Evolutionary conservation across 495 filamentous ascomycete species (phyloP).

Genomic region (Pyrenula aspistea): DNA sequence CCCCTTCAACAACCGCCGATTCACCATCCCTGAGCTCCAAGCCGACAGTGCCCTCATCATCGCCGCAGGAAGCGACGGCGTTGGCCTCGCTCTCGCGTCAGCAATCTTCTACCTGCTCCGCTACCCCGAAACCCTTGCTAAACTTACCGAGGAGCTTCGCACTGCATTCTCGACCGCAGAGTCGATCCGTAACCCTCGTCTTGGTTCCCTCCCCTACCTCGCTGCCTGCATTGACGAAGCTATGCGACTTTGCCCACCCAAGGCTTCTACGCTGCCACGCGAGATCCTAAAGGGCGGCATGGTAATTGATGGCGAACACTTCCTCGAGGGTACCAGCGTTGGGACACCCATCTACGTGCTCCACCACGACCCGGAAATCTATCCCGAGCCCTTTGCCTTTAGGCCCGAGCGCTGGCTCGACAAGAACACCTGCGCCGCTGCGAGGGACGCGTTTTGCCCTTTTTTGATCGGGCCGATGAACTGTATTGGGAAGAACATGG

Average conservation of each 20-base stretch:
- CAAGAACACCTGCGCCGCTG: constrained; percentile 2
- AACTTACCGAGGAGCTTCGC: constrained; percentile 27
- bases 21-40: constrained; percentile 40
- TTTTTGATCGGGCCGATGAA: constrained; percentile 27
- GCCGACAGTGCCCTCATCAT: constrained; percentile 39
- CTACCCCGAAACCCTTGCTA: constrained; percentile 20
- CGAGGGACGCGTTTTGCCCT: constrained; percentile 20
- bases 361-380: constrained; percentile 30
- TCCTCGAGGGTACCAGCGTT: constrained; percentile 25
- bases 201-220: constrained; percentile 32
- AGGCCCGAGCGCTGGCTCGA: constrained; percentile 26
- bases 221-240: constrained; percentile 46
- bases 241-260: constrained; percentile 43
- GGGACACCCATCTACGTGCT: constrained; percentile 30
- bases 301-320: constrained; percentile 24
- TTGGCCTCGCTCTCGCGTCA: constrained; percentile 19
- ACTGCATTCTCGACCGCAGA: constrained; percentile 23
- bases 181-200: constrained; percentile 26
- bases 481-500: constrained; percentile 29
- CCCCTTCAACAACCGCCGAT: constrained; percentile 31
- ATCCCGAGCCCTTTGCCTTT: constrained; percentile 23
- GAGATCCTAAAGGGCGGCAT: constrained; percentile 32
- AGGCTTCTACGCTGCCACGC: constrained; percentile 28
- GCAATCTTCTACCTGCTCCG: constrained; percentile 38
- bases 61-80: constrained; percentile 2